Evolutionary conservation across 1,284 basidiomycete species (phyloP), one percentile per base, ranked within the genome.

Genomic region (Agaricales sp.): DNA sequence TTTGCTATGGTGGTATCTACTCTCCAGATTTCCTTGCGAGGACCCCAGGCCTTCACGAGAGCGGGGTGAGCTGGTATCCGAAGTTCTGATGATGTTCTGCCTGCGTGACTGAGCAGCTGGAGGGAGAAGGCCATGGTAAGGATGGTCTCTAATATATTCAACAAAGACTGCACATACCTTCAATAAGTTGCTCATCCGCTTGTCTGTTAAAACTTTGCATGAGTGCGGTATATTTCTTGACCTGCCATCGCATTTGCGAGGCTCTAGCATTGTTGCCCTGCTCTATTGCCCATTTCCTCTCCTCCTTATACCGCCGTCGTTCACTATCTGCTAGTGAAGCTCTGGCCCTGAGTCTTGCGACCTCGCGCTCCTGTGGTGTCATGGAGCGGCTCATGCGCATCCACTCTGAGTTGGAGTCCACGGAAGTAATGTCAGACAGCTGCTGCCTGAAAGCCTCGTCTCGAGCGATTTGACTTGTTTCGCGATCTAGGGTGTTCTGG

Each of bases 311-410:
- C 50, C 86, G 72, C 44, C 87, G 73, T 25, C 84, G 77, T 63
- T 90, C 86, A 53, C 79, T 87, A 55, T 88, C 87, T 19, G 87
- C 87, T 50, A 87, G 65, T 19, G 82, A 82, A 16, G 87, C 87
- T 30, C 83, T 75, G 41, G 84, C 78, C 47, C 86, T 75, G 22
- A 90, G 70, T 13, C 77, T 69, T 19, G 80, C 80, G 16, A 88
- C 73, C 57, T 87, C 82, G 24, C 80, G 77, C 59, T 87, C 82
- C 39, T 77, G 63, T 11, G 77, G 78, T n/a, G 77, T 74, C 71
- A 82, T 74, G 24, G 68, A 62, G 21, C 75, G 70, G 46, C 71
- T 69, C 2, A 77, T 74, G 46, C 79, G 78, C 54, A 85, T 70
- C 54, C 75, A 64, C 50, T 78, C 77, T 20, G 79, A 79, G 47